Percentiles rank a stretch among this genome's conserved stretches.
These are phyloP conservation scores for Agastache rugosa DNA, from an alignment of 257 asterid species.

Conservation along the genomic window DNA sequence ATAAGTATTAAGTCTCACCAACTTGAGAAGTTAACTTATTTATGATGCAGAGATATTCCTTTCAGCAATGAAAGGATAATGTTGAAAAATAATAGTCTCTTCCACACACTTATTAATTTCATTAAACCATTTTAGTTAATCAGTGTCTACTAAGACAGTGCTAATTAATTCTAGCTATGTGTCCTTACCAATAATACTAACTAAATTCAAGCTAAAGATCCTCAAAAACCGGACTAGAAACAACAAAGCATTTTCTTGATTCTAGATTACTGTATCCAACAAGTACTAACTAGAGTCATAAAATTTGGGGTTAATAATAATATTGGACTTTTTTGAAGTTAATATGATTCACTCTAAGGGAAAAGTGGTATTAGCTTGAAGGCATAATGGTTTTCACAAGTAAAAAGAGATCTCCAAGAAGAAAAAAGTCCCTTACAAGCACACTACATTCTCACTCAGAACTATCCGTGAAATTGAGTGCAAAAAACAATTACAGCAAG, in stretches of 20 bases:
- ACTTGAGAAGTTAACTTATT: conserved; percentile 21
- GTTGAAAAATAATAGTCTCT: conserved; percentile 11
- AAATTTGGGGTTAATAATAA: background rate
- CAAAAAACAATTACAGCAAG: conserved; percentile 1
- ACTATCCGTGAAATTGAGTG: conserved; percentile 8
- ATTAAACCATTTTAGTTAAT: background rate
- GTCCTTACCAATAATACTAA: conserved; percentile 7
- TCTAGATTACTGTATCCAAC: conserved; percentile 17
- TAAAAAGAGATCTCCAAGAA: conserved; percentile 2
- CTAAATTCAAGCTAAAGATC: conserved; percentile 14
- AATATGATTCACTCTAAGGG: conserved; percentile 12
- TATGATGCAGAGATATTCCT: background rate
- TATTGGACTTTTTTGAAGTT: background rate
- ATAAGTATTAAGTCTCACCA: conserved; percentile 3
- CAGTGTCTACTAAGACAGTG: background rate
- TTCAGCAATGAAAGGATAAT: background rate
- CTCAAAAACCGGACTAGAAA: conserved; percentile 6
- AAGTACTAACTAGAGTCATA: background rate
- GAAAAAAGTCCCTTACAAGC: background rate
- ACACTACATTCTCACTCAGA: conserved; percentile 8
- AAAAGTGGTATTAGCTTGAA: conserved; percentile 1
- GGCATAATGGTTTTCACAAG: background rate
- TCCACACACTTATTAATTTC: background rate
- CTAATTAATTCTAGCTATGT: background rate
- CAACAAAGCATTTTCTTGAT: conserved; percentile 12